Base-by-base conservation (phyloP, 1,284 basidiomycete species). In the Cryptococcus neoformans region DNA sequence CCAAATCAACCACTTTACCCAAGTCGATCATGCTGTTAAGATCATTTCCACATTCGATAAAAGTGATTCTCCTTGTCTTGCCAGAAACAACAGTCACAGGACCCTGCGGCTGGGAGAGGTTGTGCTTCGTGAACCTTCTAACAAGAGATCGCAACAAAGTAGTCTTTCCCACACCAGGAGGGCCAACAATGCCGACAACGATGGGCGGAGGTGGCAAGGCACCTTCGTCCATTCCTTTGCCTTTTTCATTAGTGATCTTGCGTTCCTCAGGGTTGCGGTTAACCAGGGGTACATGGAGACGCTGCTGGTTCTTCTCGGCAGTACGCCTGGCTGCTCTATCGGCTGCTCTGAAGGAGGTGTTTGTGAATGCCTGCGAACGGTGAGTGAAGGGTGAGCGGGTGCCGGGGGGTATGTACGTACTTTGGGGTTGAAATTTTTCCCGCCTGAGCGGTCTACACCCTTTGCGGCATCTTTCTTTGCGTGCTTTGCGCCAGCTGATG, bases 21-120 rank as follows among this genome's bases (percentile, higher is more conserved):
- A 97, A 83, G 81, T 99, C 96, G 62, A 99, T 90, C 94, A 98
- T 98, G 49, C 92, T 87, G 77, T 95, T 95, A 65, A 99, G 82
- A 79, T 98, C 93, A 74, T 94, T 98, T 69, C 95, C 94, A 80
- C 93, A 98, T 78, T 99, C 96, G 57, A 99, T 83, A 77, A 99
- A 94, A 0, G 95, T 98, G 21, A 99, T 81, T 12, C 96, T 82
- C 49, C 92, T 83, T 69, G 88, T 90, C 82, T 98, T 99, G 52
- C 94, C 81, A 17, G 78, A 87, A 51, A 99, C 89, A n/a, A 99
- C 89, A 0, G 96, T 99, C 44, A 99, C 86, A 1, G 96, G 96
- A 0, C 96, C 96, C 68, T 90, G 88, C 57, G 89, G 87, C 53
- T 98, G 90, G 62, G 85, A 86, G 14, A 99, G 79, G 0, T 91